phyloP scores from a whole-genome alignment of 768 basidiomycete species.

The Rhodotorula kratochvilovae region DNA sequence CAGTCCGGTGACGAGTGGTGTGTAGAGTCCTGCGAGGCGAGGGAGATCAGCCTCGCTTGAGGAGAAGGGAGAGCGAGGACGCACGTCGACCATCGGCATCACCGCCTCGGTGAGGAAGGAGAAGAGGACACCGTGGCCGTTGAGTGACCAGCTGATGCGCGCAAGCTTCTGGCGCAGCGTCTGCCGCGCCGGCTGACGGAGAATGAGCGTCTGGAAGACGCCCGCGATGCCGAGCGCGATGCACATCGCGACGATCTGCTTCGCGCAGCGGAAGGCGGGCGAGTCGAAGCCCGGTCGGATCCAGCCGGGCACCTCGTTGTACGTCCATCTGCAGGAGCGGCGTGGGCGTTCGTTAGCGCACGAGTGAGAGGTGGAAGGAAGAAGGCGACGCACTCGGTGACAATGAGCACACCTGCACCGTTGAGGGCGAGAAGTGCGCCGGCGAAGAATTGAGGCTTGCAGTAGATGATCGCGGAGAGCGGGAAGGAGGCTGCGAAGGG shows the following conservation, averaged over 20 bases:
- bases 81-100: not conserved
- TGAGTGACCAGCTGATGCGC: slow-evolving; percentile 11
- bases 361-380: not conserved
- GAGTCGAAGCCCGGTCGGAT: slow-evolving; percentile 14
- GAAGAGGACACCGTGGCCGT: slow-evolving; percentile 11
- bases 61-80: not conserved
- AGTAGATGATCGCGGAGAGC: slow-evolving; percentile 34
- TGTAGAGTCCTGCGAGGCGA: slow-evolving; percentile 25
- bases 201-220: slow-evolving; percentile 36
- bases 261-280: slow-evolving; percentile 26
- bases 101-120: slow-evolving; percentile 1
- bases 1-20: slow-evolving; percentile 32
- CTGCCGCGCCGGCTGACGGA: slow-evolving; percentile 34
- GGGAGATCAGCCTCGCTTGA: not conserved
- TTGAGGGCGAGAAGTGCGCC: slow-evolving; percentile 39
- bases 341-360: not conserved
- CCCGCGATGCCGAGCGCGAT: slow-evolving; percentile 34
- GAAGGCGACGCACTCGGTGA: not conserved
- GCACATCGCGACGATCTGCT: slow-evolving; percentile 29
- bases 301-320: slow-evolving; percentile 34
- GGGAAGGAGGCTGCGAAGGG: not conserved
- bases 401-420: not conserved
- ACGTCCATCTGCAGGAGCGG: slow-evolving; percentile 38
- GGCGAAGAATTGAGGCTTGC: slow-evolving; percentile 30
- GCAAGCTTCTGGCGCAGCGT: slow-evolving; percentile 32